Evolutionary conservation across 1,139 yeast species (phyloP).

Genomic region (Nadsonia starkeyi-henricii): DNA sequence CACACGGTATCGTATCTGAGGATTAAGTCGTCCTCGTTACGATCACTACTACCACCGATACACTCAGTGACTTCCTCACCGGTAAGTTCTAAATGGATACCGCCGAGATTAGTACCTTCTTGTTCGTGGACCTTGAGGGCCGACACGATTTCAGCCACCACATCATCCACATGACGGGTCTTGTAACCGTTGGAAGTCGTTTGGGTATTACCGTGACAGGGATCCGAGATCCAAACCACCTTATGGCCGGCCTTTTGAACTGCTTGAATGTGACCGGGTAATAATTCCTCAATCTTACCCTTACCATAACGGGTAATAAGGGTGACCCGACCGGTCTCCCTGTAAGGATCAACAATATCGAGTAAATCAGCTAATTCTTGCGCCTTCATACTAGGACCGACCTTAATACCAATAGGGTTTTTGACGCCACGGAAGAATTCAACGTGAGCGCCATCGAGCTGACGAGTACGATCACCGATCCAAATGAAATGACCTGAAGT

Average conservation of each 20-base stretch:
- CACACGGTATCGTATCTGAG: slow-evolving; percentile 31
- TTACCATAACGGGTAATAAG: slow-evolving; percentile 31
- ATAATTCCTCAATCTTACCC: slow-evolving; percentile 21
- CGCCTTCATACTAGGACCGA: slow-evolving; percentile 29
- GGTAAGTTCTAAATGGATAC: slow-evolving; percentile 31
- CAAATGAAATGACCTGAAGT: slow-evolving; percentile 32
- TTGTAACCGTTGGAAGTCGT: slow-evolving; percentile 28
- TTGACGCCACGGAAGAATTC: slow-evolving; percentile 32
- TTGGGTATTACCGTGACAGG: slow-evolving; percentile 33
- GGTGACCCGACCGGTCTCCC: slow-evolving; percentile 28
- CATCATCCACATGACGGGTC: slow-evolving; percentile 31
- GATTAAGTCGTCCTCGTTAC: slow-evolving; percentile 28
- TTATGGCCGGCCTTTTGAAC: slow-evolving; percentile 27
- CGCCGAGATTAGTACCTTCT: slow-evolving; percentile 24
- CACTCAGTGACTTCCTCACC: slow-evolving; percentile 34
- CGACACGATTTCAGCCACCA: slow-evolving; percentile 25
- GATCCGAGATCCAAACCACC: slow-evolving; percentile 31
- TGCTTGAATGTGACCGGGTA: slow-evolving; percentile 29
- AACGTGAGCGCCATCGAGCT: slow-evolving; percentile 32
- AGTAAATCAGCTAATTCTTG: slow-evolving; percentile 26
- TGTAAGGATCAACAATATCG: slow-evolving; percentile 29
- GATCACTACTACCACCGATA: slow-evolving; percentile 30
- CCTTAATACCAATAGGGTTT: slow-evolving; percentile 32
- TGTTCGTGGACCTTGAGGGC: slow-evolving; percentile 26
- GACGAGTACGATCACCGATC: slow-evolving; percentile 34